Evolutionary conservation across 768 basidiomycete genomes (phyloP), one percentile per base, ranked within the genome.

Genomic region (Suillus fuscotomentosus): DNA sequence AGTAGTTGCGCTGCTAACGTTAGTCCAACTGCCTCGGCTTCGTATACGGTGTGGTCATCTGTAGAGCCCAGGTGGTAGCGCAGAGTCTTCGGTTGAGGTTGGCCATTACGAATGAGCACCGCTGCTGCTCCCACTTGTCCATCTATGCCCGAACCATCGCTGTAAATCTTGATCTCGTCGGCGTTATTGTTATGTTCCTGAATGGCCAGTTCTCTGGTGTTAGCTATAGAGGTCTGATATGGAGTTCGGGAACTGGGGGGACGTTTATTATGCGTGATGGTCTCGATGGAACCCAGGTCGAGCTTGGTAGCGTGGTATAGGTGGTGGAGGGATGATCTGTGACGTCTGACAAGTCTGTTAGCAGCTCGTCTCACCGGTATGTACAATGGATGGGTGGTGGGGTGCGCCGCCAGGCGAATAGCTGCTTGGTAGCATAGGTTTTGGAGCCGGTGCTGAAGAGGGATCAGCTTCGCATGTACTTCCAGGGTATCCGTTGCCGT

Each of bases 21-120:
- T 4, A 65, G 59, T 0, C 72, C 72, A 0, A 73, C 65, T 1
- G 66, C 65, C 38, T 77, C 75, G 0, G 67, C 70, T 36, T 75
- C 71, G 34, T 66, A 74, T 0, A 73, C 72, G 0, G 70, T 72
- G 57, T 77, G 74, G 2, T 70, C 20, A 3, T 27, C 5, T 0
- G 5, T 39, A 0, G 17, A 5, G 0, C 71, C 69, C 4, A 75
- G 63, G 3, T 66, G 43, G 7, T 60, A 43, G 6, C 61, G n/a
- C 5, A 69, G 2, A 0, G 57, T 14, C 0, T 24, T 6, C 55
- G n/a, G 38, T 39, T 64, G 6, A 69, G 34, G 27, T 24, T 22
- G 9, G 0, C n/a, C n/a, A 0, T 1, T 22, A 0, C 10, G 9
- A 0, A 13, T 10, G 0, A 47, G n/a, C 0, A 73, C 68, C 4